These are phyloP conservation scores for Penicillium crystallinum DNA, from an alignment of 495 filamentous ascomycete species.

Conservation along the genomic window DNA sequence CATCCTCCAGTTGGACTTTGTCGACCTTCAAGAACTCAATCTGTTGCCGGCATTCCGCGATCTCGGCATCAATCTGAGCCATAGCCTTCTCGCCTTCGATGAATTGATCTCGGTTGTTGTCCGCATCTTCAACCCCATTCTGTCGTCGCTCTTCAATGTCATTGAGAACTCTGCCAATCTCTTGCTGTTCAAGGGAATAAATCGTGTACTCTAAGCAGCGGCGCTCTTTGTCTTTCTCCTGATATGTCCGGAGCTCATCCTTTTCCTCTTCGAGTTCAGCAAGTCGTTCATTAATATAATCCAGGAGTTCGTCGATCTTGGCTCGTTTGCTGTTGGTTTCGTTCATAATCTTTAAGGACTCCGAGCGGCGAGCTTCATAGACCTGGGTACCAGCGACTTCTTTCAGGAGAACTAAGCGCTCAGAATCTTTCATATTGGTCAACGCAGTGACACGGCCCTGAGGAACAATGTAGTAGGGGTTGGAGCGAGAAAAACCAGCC, in stretches of 20 bases:
- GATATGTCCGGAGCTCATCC: constrained; percentile 84
- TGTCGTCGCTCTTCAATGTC: constrained; percentile 77
- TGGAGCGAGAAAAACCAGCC: constrained; percentile 92
- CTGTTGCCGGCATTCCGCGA: constrained; percentile 71
- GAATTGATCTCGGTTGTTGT: constrained; percentile 73
- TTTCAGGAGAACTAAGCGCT: constrained; percentile 83
- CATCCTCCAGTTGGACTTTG: constrained; percentile 80
- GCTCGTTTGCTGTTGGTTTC: constrained; percentile 90
- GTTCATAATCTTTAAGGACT: constrained; percentile 93
- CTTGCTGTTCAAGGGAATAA: constrained; percentile 80
- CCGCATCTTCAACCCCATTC: constrained; percentile 74
- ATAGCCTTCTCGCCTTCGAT: constrained; percentile 78
- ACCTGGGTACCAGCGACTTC: constrained; percentile 96
- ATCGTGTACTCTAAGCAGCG: constrained; percentile 93
- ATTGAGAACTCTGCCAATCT: constrained; percentile 69
- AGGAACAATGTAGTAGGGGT: constrained; percentile 98
- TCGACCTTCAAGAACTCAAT: constrained; percentile 86
- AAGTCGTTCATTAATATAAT: constrained; percentile 86
- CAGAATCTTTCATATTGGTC: constrained; percentile 97
- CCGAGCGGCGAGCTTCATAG: constrained; percentile 84
- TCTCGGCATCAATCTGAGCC: constrained; percentile 66
- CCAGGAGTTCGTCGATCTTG: constrained; percentile 89
- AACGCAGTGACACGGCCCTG: constrained; percentile 93
- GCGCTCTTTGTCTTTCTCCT: constrained; percentile 91
- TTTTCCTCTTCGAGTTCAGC: constrained; percentile 93